A percentile compares a stretch with the other conserved stretches of the same genome.
phyloP scores from a whole-genome alignment of 108 stramenopile species.

The Fragilariopsis cylindrus region DNA sequence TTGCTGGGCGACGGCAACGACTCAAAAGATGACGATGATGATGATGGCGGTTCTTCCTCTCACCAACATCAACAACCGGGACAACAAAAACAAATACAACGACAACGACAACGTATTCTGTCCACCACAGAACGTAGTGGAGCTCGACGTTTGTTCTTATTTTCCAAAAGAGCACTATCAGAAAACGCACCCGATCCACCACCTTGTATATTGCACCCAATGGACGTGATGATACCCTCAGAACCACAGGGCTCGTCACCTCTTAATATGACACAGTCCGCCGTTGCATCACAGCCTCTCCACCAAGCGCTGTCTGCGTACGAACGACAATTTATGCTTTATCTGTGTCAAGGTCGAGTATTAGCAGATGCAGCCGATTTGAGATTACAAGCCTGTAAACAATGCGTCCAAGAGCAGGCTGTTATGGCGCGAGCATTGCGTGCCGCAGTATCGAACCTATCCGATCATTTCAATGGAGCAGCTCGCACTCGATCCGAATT shows the following conservation, averaged over 20 bases:
- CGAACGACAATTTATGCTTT: slow-evolving; percentile 76
- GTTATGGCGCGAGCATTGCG: slow-evolving; percentile 77
- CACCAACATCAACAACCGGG: slow-evolving; percentile 8
- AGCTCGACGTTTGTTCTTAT: slow-evolving; percentile 74
- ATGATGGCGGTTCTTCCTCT: neutral
- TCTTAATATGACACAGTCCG: slow-evolving; percentile 52
- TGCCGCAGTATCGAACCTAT: slow-evolving; percentile 84
- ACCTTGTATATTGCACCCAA: slow-evolving; percentile 57
- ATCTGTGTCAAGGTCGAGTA: slow-evolving; percentile 67
- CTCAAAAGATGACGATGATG: neutral
- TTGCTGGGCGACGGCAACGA: neutral
- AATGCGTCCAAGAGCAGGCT: slow-evolving; percentile 79
- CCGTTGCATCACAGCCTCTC: slow-evolving; percentile 62
- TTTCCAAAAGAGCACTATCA: slow-evolving; percentile 79
- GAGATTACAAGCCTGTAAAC: slow-evolving; percentile 60
- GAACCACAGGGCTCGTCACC: slow-evolving; percentile 64
- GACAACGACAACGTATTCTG: slow-evolving; percentile 37
- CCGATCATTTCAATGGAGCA: slow-evolving; percentile 76
- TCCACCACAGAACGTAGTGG: slow-evolving; percentile 74
- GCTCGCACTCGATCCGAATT: slow-evolving; percentile 69
- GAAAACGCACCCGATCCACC: slow-evolving; percentile 73
- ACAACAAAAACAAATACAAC: neutral
- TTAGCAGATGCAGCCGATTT: slow-evolving; percentile 81
- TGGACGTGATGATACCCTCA: slow-evolving; percentile 48
- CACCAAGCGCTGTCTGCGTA: slow-evolving; percentile 77